Evolutionary conservation across 2,329 filamentous ascomycete genomes (phyloP), one percentile per base, ranked within the genome.

Genomic region (Colletotrichum caudatum): DNA sequence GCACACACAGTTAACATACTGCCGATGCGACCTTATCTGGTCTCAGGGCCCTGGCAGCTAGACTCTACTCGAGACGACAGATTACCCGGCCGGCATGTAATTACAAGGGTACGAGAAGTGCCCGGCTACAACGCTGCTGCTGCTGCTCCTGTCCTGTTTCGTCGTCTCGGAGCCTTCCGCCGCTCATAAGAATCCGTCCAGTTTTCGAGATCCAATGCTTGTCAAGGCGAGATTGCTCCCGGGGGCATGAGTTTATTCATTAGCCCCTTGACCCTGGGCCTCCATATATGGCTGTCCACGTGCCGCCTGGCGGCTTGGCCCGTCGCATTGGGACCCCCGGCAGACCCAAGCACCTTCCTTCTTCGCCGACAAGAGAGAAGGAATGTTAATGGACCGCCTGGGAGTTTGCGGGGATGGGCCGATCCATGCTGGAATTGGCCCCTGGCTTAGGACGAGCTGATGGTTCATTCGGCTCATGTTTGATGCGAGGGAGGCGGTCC

Each of bases 221-320:
- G 35, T 37, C 33, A 29, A 41, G 66, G 48, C 33, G 53, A 60
- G 54, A 39, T 14, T 37, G 33, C 35, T 26, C 35, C 54, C 7
- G 35, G 46, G 46, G 46, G 39, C 33, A 29, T 53, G 60, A 61
- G 64, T 56, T 58, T 69, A 29, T 67, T 67, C 57, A 23, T 62
- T 58, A 46, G 64, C 41, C 48, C 65, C 63, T 67, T 50, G 37
- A 50, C 48, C 39, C 68, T 41, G 57, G 37, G 44, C 18, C 61
- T 53, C 35, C 29, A 29, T 20, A 18, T 50, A 44, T 37, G 46
- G 33, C 60, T 20, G 33, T n/a, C 33, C 60, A 63, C 60, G 46
- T 65, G 62, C 51, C 29, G 20, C 46, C 46, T 69, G 62, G 69
- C 39, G 64, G 41, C 69, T 71, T 69, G 69, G 69, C 69, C 44